phyloP scores from a whole-genome alignment of 495 filamentous ascomycete species.

The Cercophora newfieldiana region DNA sequence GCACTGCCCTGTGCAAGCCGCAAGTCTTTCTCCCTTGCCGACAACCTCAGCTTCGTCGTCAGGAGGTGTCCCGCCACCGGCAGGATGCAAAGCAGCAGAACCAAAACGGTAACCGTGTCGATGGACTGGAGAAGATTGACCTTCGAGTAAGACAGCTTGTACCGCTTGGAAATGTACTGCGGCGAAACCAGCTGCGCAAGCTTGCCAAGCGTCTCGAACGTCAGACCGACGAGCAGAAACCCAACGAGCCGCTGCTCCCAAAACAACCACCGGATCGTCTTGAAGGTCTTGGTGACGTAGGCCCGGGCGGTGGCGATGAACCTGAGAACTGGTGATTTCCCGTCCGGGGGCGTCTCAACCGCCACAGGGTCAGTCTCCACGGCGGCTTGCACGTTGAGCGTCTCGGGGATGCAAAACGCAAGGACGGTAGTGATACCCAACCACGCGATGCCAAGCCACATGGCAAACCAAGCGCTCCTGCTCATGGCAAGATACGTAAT shows the following conservation, averaged over 20 bases:
- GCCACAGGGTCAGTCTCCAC: neutral
- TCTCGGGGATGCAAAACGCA: slow-evolving; percentile 3
- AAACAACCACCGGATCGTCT: slow-evolving; percentile 5
- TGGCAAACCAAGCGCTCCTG: slow-evolving; percentile 2
- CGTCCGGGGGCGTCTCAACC: neutral
- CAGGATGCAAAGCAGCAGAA: neutral
- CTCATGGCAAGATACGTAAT: slow-evolving; percentile 9
- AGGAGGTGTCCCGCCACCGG: neutral
- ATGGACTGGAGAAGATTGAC: slow-evolving; percentile 1
- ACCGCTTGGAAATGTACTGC: slow-evolving; percentile 7
- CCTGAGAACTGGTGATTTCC: neutral
- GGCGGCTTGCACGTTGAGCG: neutral
- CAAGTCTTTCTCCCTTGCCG: slow-evolving; percentile 7
- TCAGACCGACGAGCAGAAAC: slow-evolving; percentile 5
- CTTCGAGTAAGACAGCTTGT: neutral
- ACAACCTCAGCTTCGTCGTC: neutral
- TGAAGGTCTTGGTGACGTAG: neutral
- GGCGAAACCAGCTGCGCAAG: neutral
- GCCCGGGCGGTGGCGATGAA: neutral
- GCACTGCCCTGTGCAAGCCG: slow-evolving; percentile 5
- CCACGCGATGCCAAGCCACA: neutral
- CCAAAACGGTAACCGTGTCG: neutral
- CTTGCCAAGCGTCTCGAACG: neutral
- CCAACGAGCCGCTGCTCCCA: slow-evolving; percentile 13
- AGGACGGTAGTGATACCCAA: neutral